Conservation (phyloP, 2,329 filamentous ascomycete genomes). For the Colletotrichum chrysophilum region DNA sequence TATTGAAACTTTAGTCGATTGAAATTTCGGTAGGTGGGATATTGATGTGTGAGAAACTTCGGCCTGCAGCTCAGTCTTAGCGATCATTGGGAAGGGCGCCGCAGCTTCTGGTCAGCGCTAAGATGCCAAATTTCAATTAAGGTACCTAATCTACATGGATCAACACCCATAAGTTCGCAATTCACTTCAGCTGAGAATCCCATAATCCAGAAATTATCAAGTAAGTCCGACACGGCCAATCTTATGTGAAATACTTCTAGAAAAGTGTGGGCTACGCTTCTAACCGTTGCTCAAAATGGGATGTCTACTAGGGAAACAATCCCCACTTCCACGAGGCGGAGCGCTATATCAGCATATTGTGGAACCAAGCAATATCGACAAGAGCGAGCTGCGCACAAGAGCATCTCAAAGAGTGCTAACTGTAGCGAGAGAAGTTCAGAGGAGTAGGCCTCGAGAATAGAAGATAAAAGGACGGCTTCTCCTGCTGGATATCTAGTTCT, state of each 20-base stretch:
- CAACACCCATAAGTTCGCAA: too few relatives aligned
- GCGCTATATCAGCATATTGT: background rate
- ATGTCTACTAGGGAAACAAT: background rate
- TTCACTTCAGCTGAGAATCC: too few relatives aligned
- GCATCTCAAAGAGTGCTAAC: background rate
- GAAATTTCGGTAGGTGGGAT: background rate
- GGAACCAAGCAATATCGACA: background rate
- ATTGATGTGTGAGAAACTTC: background rate
- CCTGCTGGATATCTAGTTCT: background rate
- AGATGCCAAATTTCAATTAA: too few relatives aligned
- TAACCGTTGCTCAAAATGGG: background rate
- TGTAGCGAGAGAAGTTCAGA: background rate
- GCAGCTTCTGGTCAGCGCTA: too few relatives aligned
- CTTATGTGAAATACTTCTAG: background rate
- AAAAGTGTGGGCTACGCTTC: background rate
- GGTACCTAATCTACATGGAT: too few relatives aligned
- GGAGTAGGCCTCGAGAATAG: background rate
- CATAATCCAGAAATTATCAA: too few relatives aligned
- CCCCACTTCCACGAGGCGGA: background rate
- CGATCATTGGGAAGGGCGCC: too few relatives aligned
- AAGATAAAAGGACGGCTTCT: background rate
- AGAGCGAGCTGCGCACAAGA: background rate
- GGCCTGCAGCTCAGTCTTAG: too few relatives aligned
- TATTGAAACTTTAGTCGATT: background rate
- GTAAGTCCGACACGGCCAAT: background rate